These are phyloP conservation scores for Zea mays DNA, from an alignment of 176 grass and related monocot genomes.

Conservation along the genomic window Zm-B73-REFERENCE-NAM-5.0 NC_050104.1:132995501-132996000, in stretches of 20 bases:
- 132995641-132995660: slow-evolving; percentile 69
- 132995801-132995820: slow-evolving; percentile 60
- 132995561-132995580: slow-evolving; percentile 60
- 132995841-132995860: slow-evolving; percentile 84
- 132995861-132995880: slow-evolving; percentile 73
- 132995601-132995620: not conserved
- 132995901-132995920: not conserved
- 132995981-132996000: slow-evolving; percentile 44
- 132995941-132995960: slow-evolving; percentile 47
- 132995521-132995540: slow-evolving; percentile 91
- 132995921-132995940: slow-evolving; percentile 45
- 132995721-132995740: slow-evolving; percentile 54
- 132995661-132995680: slow-evolving; percentile 73
- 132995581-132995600: slow-evolving; percentile 39
- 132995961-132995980: slow-evolving; percentile 54
- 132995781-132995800: slow-evolving; percentile 80
- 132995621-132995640: slow-evolving; percentile 31
- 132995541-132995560: slow-evolving; percentile 76
- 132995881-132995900: not conserved
- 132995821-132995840: slow-evolving; percentile 70
- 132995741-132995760: slow-evolving; percentile 63
- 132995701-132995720: slow-evolving; percentile 81
- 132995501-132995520: slow-evolving; percentile 67
- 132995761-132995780: slow-evolving; percentile 92
- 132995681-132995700: slow-evolving; percentile 82